Evolutionary conservation across 805 yeast genomes (phyloP).

Genomic region (Myxozyma sirexii): DNA sequence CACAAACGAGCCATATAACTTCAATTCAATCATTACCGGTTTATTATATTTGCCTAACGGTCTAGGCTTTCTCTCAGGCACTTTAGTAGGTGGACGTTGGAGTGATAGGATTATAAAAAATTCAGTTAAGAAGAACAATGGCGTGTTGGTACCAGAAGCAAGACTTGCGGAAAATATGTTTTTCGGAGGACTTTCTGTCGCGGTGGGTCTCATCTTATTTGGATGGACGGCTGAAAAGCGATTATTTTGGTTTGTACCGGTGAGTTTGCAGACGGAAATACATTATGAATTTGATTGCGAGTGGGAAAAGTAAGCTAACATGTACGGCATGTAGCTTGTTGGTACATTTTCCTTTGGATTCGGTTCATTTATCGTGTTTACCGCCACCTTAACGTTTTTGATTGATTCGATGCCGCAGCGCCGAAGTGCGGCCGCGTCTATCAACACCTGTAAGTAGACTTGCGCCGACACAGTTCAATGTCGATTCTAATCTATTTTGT

Average conservation of each 20-base stretch:
- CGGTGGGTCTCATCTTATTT: slow-evolving; percentile 67
- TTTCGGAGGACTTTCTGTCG: slow-evolving; percentile 62
- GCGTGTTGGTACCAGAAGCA: slow-evolving; percentile 72
- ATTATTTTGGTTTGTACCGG: slow-evolving; percentile 74
- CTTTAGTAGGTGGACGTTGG: slow-evolving; percentile 81
- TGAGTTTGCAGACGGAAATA: slow-evolving; percentile 37
- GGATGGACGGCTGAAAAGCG: slow-evolving; percentile 80
- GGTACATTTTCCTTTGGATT: slow-evolving; percentile 84
- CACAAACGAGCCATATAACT: slow-evolving; percentile 68
- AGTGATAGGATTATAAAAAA: slow-evolving; percentile 62
- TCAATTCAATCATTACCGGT: slow-evolving; percentile 66
- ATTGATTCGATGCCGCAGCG: slow-evolving; percentile 84
- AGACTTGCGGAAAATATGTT: slow-evolving; percentile 75
- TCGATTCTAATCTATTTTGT: not conserved
- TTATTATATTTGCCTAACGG: slow-evolving; percentile 83
- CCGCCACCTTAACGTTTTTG: slow-evolving; percentile 75
- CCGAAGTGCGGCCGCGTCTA: slow-evolving; percentile 87
- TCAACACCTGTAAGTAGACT: slow-evolving; percentile 55
- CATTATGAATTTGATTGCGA: too few species aligned
- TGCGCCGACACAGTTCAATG: too few species aligned
- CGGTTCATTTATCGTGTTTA: slow-evolving; percentile 81
- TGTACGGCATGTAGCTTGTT: slow-evolving; percentile 43
- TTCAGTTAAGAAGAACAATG: slow-evolving; percentile 59
- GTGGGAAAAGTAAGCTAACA: too few species aligned
- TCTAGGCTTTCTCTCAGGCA: slow-evolving; percentile 71